Evolutionary conservation across 2,329 filamentous ascomycete genomes (phyloP).

Genomic region (Ophiostoma populinum): DNA sequence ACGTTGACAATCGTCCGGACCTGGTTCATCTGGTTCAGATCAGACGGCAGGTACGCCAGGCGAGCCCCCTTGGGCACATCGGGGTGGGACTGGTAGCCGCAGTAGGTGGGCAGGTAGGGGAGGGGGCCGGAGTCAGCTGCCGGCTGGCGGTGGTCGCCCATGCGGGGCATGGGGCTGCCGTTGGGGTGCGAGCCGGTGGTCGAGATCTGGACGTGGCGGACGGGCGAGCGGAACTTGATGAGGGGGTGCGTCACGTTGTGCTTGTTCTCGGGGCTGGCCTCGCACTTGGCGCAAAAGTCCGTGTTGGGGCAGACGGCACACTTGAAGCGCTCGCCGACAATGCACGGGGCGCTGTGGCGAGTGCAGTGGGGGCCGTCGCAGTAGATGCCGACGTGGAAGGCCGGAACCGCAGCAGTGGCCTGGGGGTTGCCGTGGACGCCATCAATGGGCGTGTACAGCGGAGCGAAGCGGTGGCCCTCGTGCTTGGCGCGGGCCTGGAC

Average conservation of each 20-base stretch:
- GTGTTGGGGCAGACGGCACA: slow-evolving; percentile 89
- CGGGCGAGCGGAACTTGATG: slow-evolving; percentile 90
- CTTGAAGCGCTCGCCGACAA: slow-evolving; percentile 83
- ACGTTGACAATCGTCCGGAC: slow-evolving; percentile 54
- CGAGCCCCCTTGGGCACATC: background rate
- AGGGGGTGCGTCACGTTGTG: slow-evolving; percentile 95
- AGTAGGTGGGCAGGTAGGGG: no score
- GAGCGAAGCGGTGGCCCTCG: slow-evolving; percentile 71
- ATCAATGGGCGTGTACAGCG: slow-evolving; percentile 51
- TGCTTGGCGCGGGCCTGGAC: slow-evolving; percentile 51
- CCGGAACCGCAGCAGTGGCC: slow-evolving; percentile 16
- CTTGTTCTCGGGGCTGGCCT: slow-evolving; percentile 64
- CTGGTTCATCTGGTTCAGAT: slow-evolving; percentile 7
- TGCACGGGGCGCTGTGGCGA: slow-evolving; percentile 36
- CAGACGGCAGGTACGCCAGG: background rate
- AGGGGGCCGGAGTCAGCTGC: no score
- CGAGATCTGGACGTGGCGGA: slow-evolving; percentile 73
- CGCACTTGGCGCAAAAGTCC: slow-evolving; percentile 89
- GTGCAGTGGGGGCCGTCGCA: slow-evolving; percentile 87
- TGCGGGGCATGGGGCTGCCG: slow-evolving; percentile 44
- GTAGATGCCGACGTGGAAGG: slow-evolving; percentile 68
- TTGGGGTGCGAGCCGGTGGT: slow-evolving; percentile 63
- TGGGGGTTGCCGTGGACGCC: background rate
- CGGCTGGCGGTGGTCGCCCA: slow-evolving; percentile 45
- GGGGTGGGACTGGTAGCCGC: no score